Percentiles rank a stretch among this genome's conserved stretches.
These are phyloP conservation scores for Quercus tomentella DNA, from an alignment of 331 rosid species.

Conservation along the genomic window DNA sequence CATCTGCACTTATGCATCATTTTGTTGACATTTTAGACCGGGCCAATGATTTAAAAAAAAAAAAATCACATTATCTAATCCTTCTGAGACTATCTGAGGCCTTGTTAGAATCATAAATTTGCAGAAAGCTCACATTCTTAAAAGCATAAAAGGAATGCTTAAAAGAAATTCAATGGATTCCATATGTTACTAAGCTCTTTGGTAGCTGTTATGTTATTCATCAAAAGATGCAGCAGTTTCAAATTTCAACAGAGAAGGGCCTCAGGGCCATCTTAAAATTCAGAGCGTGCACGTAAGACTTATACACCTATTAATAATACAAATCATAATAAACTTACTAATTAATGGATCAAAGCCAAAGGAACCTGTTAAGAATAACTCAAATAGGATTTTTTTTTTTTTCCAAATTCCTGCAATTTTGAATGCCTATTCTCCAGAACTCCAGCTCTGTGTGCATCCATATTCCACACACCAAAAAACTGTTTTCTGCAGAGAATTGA, in stretches of 20 bases:
- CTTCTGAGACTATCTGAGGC: too few relatives aligned
- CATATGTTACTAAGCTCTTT: too few relatives aligned
- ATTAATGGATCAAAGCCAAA: not conserved
- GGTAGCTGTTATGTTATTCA: too few relatives aligned
- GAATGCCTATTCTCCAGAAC: not conserved
- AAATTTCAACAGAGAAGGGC: not conserved
- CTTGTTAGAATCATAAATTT: too few relatives aligned
- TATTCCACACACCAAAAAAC: not conserved
- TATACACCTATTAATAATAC: not conserved
- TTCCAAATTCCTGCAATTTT: not conserved
- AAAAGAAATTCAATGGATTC: too few relatives aligned
- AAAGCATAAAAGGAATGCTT: too few relatives aligned
- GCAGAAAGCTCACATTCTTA: too few relatives aligned
- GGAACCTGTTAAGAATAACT: not conserved
- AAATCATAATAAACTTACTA: not conserved
- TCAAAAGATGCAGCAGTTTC: too few relatives aligned
- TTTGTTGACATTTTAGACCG: too few relatives aligned
- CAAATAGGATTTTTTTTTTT: not conserved
- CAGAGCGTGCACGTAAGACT: not conserved
- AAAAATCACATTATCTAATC: too few relatives aligned
- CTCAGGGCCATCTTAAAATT: not conserved
- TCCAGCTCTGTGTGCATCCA: not conserved
- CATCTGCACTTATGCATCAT: not conserved
- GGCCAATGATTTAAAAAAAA: too few relatives aligned
- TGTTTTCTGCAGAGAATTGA: not conserved